Evolutionary conservation across 352 stramenopile genomes (phyloP), one percentile per base, ranked within the genome.

Genomic region (Peronospora farinosa): DNA sequence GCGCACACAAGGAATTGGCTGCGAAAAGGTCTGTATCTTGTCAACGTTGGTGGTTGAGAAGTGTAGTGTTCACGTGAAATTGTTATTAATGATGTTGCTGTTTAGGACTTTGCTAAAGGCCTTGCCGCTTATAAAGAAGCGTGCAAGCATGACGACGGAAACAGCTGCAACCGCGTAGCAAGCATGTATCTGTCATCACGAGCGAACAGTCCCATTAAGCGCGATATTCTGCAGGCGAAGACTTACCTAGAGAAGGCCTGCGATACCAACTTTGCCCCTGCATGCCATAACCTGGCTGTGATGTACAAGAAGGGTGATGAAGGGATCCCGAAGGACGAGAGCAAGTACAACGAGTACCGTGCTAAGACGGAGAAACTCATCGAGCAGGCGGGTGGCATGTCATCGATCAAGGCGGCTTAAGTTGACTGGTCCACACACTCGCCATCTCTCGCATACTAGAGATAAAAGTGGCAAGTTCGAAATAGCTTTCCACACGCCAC

Each of bases 291-390:
- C 47, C 58, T 95, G 30, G 84, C 84, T 3, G 84, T 95, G 31
- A 90, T 92, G 81, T 92, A 78, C 76, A 92, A 92, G 62, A 90
- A 87, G 31, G 84, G 84, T 28, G 84, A 95, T 57, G 65, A 55
- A n/a, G 73, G 72, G 31, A 71, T 92, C 23, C 55, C 72, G 11
- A 65, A 86, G 63, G 68, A 86, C 47, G 67, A 88, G 32, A 48
- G 56, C 17, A 74, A 75, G 43, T 90, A 87, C 47, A 51, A 92
- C 12, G 61, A 88, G 49, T 93, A 89, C 59, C 72, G 74, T 49
- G 57, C 71, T 16, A 88, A 88, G 60, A 93, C 83, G 27, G 72
- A 82, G 36, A 59, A 70, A n/a, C 73, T 93, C 35, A 74, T 89
- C 33, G 72, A 76, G 7, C 79, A 92, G 47, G 71, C 78, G n/a